A percentile compares a stretch with the other conserved stretches of the same genome.
These are phyloP conservation scores for Udeniomyces megalosporus DNA, from an alignment of 768 basidiomycete species.

Conservation along the genomic window DNA sequence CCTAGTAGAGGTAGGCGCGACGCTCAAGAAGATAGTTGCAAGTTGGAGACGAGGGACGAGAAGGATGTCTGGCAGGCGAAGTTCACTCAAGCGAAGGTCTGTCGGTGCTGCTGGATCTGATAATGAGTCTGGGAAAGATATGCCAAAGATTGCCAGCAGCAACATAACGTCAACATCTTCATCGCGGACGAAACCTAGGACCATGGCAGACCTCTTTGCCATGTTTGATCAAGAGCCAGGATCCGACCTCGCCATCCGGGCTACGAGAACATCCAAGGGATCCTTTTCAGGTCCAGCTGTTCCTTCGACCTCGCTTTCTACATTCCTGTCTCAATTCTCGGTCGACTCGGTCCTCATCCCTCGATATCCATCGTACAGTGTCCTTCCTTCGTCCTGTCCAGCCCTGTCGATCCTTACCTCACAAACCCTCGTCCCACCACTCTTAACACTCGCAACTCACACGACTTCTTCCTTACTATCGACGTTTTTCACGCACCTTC, in stretches of 20 bases:
- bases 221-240: background rate
- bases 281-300: background rate
- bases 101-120: too few relatives aligned
- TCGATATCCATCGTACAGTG: constrained; percentile 42
- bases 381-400: constrained; percentile 45
- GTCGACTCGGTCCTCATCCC: constrained; percentile 40
- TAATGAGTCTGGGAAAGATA: too few relatives aligned
- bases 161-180: too few relatives aligned
- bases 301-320: background rate
- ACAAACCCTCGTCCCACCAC: constrained; percentile 46
- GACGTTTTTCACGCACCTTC: constrained; percentile 55
- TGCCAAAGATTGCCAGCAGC: too few relatives aligned
- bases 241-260: background rate
- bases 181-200: too few relatives aligned
- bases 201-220: background rate
- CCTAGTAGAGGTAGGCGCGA: background rate
- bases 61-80: too few relatives aligned
- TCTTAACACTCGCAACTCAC: constrained; percentile 37
- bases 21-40: background rate
- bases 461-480: constrained; percentile 41
- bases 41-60: too few relatives aligned
- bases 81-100: too few relatives aligned
- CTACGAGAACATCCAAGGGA: background rate
- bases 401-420: constrained; percentile 40
- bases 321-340: constrained; percentile 47